Conservation (phyloP, 805 yeast genomes). For the Hanseniaspora clermontiae region DNA sequence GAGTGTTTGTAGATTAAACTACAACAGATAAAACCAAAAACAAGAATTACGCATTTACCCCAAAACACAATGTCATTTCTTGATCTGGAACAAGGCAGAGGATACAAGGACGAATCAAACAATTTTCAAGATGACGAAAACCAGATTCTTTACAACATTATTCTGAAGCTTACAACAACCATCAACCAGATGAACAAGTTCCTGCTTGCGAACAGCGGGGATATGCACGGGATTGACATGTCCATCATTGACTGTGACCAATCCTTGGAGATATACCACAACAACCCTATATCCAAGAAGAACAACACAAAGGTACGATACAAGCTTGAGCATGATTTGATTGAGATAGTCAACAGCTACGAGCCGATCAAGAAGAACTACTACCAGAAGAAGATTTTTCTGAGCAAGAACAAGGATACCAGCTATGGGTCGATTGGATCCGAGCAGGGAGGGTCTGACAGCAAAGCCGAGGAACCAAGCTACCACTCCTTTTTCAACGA, state of each 20-base stretch:
- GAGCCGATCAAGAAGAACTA: conserved; percentile 35
- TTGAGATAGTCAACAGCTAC: conserved; percentile 37
- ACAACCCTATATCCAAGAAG: neutral
- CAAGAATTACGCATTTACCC: too few relatives aligned
- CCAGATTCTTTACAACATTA: neutral
- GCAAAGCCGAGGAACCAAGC: neutral
- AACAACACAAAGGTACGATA: conserved; percentile 3
- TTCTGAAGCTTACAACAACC: conserved; percentile 14
- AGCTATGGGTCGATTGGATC: conserved; percentile 14
- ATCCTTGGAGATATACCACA: neutral
- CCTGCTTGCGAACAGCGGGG: conserved; percentile 15
- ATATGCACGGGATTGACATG: conserved; percentile 28
- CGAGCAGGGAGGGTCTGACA: neutral
- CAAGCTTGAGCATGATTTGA: conserved; percentile 35
- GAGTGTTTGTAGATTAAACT: too few relatives aligned
- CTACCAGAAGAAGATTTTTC: conserved; percentile 32
- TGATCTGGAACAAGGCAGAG: conserved; percentile 17
- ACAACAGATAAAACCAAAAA: neutral
- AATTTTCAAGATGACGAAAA: conserved; percentile 3
- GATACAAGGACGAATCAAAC: conserved; percentile 6
- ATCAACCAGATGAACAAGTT: conserved; percentile 16
- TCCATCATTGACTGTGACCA: conserved; percentile 26
- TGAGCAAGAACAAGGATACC: conserved; percentile 1
- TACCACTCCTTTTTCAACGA: neutral
- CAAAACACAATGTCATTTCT: conserved; percentile 19